A percentile compares a stretch with the other conserved stretches of the same genome.
Conservation (phyloP, 2,329 filamentous ascomycete species). For the Xylariaceae sp. region DNA sequence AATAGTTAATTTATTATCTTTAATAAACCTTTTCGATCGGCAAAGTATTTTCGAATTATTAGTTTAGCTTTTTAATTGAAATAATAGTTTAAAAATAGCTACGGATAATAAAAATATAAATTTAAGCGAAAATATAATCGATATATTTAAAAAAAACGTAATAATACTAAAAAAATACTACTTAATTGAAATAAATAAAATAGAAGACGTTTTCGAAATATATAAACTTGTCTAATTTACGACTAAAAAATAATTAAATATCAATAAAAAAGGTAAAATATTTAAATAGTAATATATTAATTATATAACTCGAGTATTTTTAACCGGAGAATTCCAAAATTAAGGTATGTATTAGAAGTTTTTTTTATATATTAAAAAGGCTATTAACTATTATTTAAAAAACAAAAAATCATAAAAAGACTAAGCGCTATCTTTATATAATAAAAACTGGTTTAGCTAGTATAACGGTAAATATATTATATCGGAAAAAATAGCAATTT, state of each 20-base stretch:
- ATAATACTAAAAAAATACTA: slow-evolving; percentile 33
- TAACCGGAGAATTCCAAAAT: slow-evolving; percentile 26
- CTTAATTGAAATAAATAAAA: slow-evolving; percentile 28
- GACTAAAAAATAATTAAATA: slow-evolving; percentile 32
- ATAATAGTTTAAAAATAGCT: background rate
- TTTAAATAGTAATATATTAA: slow-evolving; percentile 30
- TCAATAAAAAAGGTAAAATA: slow-evolving; percentile 20
- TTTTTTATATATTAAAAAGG: slow-evolving; percentile 6
- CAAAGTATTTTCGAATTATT: slow-evolving; percentile 37
- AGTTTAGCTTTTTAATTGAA: slow-evolving; percentile 15
- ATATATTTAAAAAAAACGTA: slow-evolving; percentile 33
- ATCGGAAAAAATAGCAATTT: slow-evolving; percentile 1
- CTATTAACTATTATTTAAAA: background rate
- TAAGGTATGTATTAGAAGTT: slow-evolving; percentile 15
- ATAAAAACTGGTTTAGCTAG: background rate
- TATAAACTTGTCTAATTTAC: slow-evolving; percentile 40
- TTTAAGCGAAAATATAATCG: background rate
- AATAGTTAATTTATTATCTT: slow-evolving; percentile 40
- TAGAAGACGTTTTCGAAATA: slow-evolving; percentile 35
- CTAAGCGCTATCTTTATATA: slow-evolving; percentile 20
- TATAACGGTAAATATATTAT: slow-evolving; percentile 1
- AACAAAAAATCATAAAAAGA: background rate
- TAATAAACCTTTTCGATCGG: slow-evolving; percentile 45
- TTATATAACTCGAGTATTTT: slow-evolving; percentile 27
- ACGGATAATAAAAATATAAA: background rate